Conservation (phyloP, 2,329 filamentous ascomycete genomes). For the Fusarium anthophilum region DNA sequence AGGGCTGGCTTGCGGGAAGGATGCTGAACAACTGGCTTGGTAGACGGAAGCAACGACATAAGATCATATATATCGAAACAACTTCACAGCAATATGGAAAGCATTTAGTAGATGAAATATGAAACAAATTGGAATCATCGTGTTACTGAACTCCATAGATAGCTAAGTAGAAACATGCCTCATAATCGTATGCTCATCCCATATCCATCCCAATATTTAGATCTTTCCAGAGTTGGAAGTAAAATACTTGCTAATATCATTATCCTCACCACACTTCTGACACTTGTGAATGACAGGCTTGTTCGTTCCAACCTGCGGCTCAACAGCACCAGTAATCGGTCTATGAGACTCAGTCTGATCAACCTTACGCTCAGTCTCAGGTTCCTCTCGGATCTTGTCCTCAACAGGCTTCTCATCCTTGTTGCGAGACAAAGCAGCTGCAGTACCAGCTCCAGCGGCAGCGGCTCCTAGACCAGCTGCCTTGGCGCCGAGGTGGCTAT, state of each 20-base stretch:
- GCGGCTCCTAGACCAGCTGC: neutral
- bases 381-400: neutral
- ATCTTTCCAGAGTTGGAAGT: neutral
- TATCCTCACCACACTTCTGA: slow-evolving; percentile 21
- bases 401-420: neutral
- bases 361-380: neutral
- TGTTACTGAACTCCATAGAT: neutral
- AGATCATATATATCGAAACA: too few species aligned
- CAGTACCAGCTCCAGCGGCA: neutral
- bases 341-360: neutral
- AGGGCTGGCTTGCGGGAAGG: neutral
- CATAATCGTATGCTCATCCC: neutral
- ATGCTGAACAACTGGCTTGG: neutral
- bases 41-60: neutral
- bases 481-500: neutral
- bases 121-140: neutral
- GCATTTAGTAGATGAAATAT: too few species aligned
- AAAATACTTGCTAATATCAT: slow-evolving; percentile 22
- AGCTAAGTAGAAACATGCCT: neutral
- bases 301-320: neutral
- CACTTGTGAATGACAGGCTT: slow-evolving; percentile 17
- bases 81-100: too few species aligned
- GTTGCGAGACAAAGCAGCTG: neutral
- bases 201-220: neutral
- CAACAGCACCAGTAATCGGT: neutral